Base-by-base conservation (phyloP, 495 filamentous ascomycete species). In the Chlorociboria aeruginascens region DNA sequence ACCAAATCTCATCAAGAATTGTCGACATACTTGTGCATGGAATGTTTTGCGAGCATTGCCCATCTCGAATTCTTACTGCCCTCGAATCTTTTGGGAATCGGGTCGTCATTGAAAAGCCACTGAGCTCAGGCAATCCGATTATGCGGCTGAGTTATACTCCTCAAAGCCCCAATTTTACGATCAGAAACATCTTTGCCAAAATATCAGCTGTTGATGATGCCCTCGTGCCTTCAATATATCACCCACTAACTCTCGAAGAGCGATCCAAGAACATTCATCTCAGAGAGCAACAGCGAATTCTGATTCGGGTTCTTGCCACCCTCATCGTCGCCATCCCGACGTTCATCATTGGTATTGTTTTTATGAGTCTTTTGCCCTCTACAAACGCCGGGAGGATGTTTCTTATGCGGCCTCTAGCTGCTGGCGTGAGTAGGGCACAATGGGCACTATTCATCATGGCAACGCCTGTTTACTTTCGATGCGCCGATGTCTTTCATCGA, bases 41-140 rank as follows among this genome's bases (percentile, higher is more conserved):
- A 39, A 87, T 95, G 74, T 89, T 85, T 64, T 95, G 89, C 65
- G 72, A 78, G 35, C 83, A 89, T 61, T 95, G 90, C 56, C 82
- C 89, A 1, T 63, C 66, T 9, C 73, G 76, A 30, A 69, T 93
- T n/a, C 51, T 70, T 1, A 61, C 60, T 49, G 66, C 60, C 32
- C 57, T 71, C 10, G 62, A 64, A 6, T 17, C 63, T 16, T 48
- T 52, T 29, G 44, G 44, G 1, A 54, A 56, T 16, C 36, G 14
- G 12, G 14, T 39, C 43, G 12, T 49, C 4, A 61, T 83, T n/a
- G 69, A 74, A 7, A 63, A 71, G 17, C 29, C 60, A 0, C 63
- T 72, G 9, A 78, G 71, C 8, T 51, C 72, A 33, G 64, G 66
- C 3, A 64, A 74, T 35, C 86, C 86, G 1, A 76, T 89, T 16